Percentiles rank a stretch among this genome's conserved stretches.
Evolutionary conservation across 2,329 filamentous ascomycete species (phyloP).

Genomic region (Trichoderma polysporum): DNA sequence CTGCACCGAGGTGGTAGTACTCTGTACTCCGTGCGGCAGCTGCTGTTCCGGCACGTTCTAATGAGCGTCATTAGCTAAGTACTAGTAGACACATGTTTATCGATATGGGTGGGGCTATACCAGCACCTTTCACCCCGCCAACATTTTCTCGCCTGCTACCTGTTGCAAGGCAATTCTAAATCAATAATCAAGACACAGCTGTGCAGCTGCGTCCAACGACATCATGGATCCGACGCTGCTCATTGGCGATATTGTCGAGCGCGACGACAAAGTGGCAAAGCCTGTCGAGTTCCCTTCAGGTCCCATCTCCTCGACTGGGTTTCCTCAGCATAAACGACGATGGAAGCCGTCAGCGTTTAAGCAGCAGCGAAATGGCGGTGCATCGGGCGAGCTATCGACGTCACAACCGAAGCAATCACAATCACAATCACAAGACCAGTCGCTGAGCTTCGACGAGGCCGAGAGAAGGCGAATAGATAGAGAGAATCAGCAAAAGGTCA

Average conservation of each 20-base stretch:
- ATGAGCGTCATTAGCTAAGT: background rate
- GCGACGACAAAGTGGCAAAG: slow-evolving; percentile 57
- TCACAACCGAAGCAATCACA: background rate
- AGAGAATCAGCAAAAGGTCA: slow-evolving; percentile 74
- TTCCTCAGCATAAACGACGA: slow-evolving; percentile 85
- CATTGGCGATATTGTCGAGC: slow-evolving; percentile 78
- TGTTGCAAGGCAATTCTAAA: background rate
- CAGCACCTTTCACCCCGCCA: slow-evolving; percentile 5
- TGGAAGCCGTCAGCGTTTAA: slow-evolving; percentile 75
- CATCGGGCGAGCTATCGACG: slow-evolving; percentile 20
- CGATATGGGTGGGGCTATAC: background rate
- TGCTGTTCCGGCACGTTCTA: background rate
- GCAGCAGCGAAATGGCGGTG: slow-evolving; percentile 44
- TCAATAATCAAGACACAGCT: background rate
- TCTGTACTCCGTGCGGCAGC: background rate
- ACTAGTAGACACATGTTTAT: slow-evolving; percentile 8
- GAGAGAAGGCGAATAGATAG: slow-evolving; percentile 75
- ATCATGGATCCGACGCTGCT: slow-evolving; percentile 51
- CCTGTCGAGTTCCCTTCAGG: slow-evolving; percentile 59
- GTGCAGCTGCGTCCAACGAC: background rate
- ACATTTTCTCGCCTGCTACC: background rate
- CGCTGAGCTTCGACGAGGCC: slow-evolving; percentile 41
- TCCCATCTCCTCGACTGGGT: slow-evolving; percentile 59
- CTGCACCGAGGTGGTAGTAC: too few species aligned
- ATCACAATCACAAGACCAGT: background rate